Conservation (phyloP, 495 filamentous ascomycete genomes). For the Choiromyces venosus region DNA sequence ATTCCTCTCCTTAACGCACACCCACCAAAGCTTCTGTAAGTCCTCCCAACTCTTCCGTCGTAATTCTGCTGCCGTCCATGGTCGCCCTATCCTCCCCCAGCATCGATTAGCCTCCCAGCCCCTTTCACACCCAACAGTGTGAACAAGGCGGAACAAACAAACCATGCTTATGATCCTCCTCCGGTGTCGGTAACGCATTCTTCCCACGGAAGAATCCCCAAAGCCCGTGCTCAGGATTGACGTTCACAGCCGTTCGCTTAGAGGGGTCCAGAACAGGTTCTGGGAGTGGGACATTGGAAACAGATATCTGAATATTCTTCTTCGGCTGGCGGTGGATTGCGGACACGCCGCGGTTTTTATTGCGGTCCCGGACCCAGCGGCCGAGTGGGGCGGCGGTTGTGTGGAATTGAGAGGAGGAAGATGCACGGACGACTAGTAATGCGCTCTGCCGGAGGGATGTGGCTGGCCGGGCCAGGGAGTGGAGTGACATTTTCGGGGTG, state of each 20-base stretch:
- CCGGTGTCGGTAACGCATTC: constrained; percentile 60
- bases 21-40: constrained; percentile 88
- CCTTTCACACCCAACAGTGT: neutral
- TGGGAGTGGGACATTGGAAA: constrained; percentile 67
- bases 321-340: constrained; percentile 72
- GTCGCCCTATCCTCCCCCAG: constrained; percentile 53
- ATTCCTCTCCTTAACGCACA: constrained; percentile 89
- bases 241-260: constrained; percentile 50
- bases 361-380: constrained; percentile 54
- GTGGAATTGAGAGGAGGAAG: constrained; percentile 6
- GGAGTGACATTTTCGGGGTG: neutral
- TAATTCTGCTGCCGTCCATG: constrained; percentile 84
- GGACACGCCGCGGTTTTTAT: constrained; percentile 70
- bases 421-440: neutral
- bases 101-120: neutral
- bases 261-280: constrained; percentile 57
- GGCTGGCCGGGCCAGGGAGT: neutral
- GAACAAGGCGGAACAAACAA: constrained; percentile 25
- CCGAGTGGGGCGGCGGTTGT: constrained; percentile 9
- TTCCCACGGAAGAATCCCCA: constrained; percentile 80
- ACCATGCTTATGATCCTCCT: constrained; percentile 64
- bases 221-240: constrained; percentile 76
- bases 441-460: neutral
- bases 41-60: constrained; percentile 88
- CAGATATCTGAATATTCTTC: constrained; percentile 57